Conservation (phyloP, 2,329 filamentous ascomycete species). For the Rhytidhysteron rufulum region DNA sequence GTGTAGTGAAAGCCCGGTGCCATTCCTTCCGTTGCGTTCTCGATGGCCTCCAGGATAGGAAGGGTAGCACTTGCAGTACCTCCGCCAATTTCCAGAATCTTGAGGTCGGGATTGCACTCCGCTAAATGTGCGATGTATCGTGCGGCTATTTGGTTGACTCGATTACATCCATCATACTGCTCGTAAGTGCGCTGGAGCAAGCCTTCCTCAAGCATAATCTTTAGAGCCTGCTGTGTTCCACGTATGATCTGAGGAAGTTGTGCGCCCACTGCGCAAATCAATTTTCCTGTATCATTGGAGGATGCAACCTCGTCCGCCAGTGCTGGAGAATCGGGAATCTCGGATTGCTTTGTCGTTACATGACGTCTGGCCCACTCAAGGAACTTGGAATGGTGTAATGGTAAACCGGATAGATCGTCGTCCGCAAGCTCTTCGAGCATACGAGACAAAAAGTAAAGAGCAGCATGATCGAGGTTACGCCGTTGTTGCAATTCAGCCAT, state of each 20-base stretch:
- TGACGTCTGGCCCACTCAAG: not conserved
- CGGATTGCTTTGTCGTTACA: not conserved
- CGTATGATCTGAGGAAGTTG: not conserved
- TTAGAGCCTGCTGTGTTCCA: not conserved
- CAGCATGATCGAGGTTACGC: not conserved
- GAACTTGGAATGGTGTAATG: not conserved
- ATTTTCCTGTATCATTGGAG: not conserved
- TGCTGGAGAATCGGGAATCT: not conserved
- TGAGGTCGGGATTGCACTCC: not conserved
- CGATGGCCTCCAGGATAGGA: not conserved
- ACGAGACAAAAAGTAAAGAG: not conserved
- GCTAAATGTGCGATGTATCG: not conserved
- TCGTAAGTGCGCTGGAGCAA: not conserved
- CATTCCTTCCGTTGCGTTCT: not conserved
- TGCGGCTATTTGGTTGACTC: not conserved
- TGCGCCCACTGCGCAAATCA: not conserved
- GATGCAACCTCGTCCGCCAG: not conserved
- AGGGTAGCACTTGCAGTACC: not conserved
- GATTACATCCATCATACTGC: not conserved
- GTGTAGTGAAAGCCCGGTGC: not conserved
- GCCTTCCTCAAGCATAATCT: not conserved
- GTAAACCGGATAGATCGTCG: not conserved
- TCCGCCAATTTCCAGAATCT: not conserved
- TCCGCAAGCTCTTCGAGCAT: not conserved
- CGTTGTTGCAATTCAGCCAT: not conserved